Base-by-base conservation (phyloP, 2,329 filamentous ascomycete genomes). In the Ceratocystis destructans region DNA sequence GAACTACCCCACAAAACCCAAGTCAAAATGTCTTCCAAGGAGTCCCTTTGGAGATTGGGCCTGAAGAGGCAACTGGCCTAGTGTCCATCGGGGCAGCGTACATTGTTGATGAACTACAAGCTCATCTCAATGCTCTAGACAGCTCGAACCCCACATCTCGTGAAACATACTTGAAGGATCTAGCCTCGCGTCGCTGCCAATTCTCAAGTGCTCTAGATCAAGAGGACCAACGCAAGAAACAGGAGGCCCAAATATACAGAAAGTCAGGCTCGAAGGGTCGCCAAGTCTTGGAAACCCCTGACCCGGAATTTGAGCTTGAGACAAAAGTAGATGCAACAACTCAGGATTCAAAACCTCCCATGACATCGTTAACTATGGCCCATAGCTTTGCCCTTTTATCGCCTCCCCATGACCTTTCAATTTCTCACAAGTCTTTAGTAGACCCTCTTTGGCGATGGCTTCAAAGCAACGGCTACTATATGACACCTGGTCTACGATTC, bases 11-110 rank as follows among this genome's bases (percentile, higher is more conserved):
- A 1, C 92, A 97, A 76, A 87, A 90, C 67, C 91, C 92, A 5
- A 93, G 95, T 71, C 94, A 99, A 76, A 97, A 96, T 77, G 83
- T 96, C 67, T 97, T 97, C 74, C 83, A 93, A 67, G 90, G 92
- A 59, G 78, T 97, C 62, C 94, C 94, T 2, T 78, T 97, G 31
- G 88, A 96, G 78, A 80, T 99, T 57, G 89, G 94, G 79, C 87
- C 90, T 1, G 94, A 97, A 77, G 94, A 99, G 78, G 92, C 87
- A 3, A 83, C 86, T 69, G 77, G 94, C 65, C 81, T 99, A 33
- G 85, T 96, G 67, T 87, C 90, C 70, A 87, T 87, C 71, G 85
- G 83, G 68, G 83, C 85, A 71, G 93, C 86, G 53, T 90, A 87
- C 75, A 81, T 96, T 70, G 85, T 93, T 71, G 90, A 96, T 74